Conservation (phyloP, 2,329 filamentous ascomycete species). For the Sarocladium strictum region DNA sequence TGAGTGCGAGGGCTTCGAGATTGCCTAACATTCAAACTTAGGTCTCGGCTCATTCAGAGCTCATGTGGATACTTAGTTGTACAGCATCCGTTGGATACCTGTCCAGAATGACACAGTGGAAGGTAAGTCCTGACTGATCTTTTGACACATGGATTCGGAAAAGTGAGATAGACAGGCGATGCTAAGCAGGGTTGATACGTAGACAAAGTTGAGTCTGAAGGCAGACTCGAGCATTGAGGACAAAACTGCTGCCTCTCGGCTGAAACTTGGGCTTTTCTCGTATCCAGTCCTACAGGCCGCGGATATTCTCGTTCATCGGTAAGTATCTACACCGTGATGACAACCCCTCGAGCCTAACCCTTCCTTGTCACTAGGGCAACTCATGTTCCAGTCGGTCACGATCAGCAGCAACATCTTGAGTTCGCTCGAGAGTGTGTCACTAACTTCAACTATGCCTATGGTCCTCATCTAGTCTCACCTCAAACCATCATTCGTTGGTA, state of each 20-base stretch:
- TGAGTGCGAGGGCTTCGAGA: too few species aligned
- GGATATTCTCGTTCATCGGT: slow-evolving; percentile 83
- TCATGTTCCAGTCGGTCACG: slow-evolving; percentile 93
- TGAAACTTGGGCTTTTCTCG: slow-evolving; percentile 88
- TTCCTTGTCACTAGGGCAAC: slow-evolving; percentile 59
- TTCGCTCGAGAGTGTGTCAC: slow-evolving; percentile 81
- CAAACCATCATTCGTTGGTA: slow-evolving; percentile 63
- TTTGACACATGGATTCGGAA: neutral
- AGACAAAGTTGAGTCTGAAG: slow-evolving; percentile 69
- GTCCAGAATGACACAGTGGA: slow-evolving; percentile 99
- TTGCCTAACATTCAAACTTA: slow-evolving; percentile 22
- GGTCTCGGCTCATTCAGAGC: slow-evolving; percentile 74
- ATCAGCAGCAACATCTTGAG: slow-evolving; percentile 90
- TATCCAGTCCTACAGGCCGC: slow-evolving; percentile 95
- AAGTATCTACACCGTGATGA: slow-evolving; percentile 14
- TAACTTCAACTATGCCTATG: slow-evolving; percentile 77
- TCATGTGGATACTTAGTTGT: slow-evolving; percentile 97
- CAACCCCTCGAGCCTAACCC: too few species aligned
- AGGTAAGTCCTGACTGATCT: slow-evolving; percentile 45
- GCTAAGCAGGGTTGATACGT: neutral
- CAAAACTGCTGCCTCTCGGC: slow-evolving; percentile 46
- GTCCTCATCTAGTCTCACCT: slow-evolving; percentile 57
- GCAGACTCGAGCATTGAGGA: slow-evolving; percentile 54
- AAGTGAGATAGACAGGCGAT: neutral
- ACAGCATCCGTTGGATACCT: slow-evolving; percentile 88